Evolutionary conservation across 2,329 filamentous ascomycete species (phyloP).

Genomic region (Moelleriella libera): DNA sequence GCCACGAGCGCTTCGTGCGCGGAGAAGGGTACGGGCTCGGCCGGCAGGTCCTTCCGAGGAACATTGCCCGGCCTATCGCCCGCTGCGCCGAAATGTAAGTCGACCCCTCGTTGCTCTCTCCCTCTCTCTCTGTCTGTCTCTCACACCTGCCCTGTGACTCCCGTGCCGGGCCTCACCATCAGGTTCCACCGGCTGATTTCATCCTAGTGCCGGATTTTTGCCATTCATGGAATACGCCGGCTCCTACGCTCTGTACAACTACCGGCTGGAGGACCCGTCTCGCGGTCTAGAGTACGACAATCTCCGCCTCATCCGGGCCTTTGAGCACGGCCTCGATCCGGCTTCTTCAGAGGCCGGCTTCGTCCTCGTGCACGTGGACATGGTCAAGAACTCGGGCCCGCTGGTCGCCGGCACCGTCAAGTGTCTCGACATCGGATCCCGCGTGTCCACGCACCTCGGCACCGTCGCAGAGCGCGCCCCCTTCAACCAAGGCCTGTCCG

Average conservation of each 20-base stretch:
- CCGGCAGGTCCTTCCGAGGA: constrained; percentile 55
- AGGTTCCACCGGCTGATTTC: neutral
- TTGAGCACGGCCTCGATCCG: constrained; percentile 78
- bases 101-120: neutral
- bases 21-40: constrained; percentile 68
- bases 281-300: constrained; percentile 47
- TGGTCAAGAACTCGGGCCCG: constrained; percentile 75
- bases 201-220: constrained; percentile 52
- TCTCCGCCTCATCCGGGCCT: constrained; percentile 77
- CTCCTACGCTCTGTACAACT: constrained; percentile 57
- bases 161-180: neutral
- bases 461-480: constrained; percentile 26
- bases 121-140: neutral
- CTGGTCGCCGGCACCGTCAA: constrained; percentile 61
- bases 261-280: constrained; percentile 41
- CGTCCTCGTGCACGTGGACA: constrained; percentile 89
- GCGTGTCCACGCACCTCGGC: constrained; percentile 12
- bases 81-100: constrained; percentile 76
- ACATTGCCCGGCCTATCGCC: constrained; percentile 69
- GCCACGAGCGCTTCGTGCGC: constrained; percentile 59
- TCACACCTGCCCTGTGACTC: neutral
- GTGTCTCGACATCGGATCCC: constrained; percentile 41
- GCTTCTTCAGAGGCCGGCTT: constrained; percentile 86
- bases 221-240: constrained; percentile 82
- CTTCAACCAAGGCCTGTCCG: constrained; percentile 51